Percentiles rank a stretch among this genome's conserved stretches.
Evolutionary conservation across 805 yeast genomes (phyloP).

Genomic region (Starmerella stigmatis): DNA sequence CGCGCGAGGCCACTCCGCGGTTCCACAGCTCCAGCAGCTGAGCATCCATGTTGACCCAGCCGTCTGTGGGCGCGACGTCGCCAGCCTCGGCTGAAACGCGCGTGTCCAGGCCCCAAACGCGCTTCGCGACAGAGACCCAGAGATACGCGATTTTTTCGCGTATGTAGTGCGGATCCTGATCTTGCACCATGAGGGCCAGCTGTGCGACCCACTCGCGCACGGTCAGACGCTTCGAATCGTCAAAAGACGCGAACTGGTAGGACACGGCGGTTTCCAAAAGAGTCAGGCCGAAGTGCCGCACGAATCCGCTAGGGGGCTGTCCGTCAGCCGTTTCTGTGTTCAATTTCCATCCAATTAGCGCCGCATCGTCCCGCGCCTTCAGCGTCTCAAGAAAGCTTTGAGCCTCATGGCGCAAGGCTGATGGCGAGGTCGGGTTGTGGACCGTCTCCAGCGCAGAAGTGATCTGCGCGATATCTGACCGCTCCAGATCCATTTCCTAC

Average conservation of each 20-base stretch:
- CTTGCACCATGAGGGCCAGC: slow-evolving; percentile 48
- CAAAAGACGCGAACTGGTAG: slow-evolving; percentile 44
- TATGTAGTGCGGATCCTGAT: slow-evolving; percentile 76
- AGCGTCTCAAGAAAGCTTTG: slow-evolving; percentile 63
- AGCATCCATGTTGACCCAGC: slow-evolving; percentile 84
- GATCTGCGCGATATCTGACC: slow-evolving; percentile 32
- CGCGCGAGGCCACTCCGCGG: slow-evolving; percentile 35
- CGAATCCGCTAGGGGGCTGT: slow-evolving; percentile 41
- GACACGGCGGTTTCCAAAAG: slow-evolving; percentile 64
- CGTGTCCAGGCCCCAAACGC: slow-evolving; percentile 67
- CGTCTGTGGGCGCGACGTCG: slow-evolving; percentile 32
- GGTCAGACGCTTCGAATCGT: slow-evolving; percentile 49
- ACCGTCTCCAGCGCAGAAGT: slow-evolving; percentile 56
- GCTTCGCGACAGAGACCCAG: slow-evolving; percentile 86
- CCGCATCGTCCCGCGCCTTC: slow-evolving; percentile 70
- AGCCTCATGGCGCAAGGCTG: slow-evolving; percentile 40
- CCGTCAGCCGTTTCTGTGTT: slow-evolving; percentile 13
- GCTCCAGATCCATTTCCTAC: slow-evolving; percentile 4
- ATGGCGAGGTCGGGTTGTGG: slow-evolving; percentile 29
- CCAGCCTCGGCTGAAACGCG: slow-evolving; percentile 17
- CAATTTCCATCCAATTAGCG: slow-evolving; percentile 83
- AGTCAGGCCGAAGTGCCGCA: slow-evolving; percentile 83
- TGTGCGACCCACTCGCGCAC: slow-evolving; percentile 79
- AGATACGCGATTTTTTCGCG: slow-evolving; percentile 80
- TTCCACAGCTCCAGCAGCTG: slow-evolving; percentile 70